phyloP scores from a whole-genome alignment of 108 stramenopile species.

The Skeletonema costatum region DNA sequence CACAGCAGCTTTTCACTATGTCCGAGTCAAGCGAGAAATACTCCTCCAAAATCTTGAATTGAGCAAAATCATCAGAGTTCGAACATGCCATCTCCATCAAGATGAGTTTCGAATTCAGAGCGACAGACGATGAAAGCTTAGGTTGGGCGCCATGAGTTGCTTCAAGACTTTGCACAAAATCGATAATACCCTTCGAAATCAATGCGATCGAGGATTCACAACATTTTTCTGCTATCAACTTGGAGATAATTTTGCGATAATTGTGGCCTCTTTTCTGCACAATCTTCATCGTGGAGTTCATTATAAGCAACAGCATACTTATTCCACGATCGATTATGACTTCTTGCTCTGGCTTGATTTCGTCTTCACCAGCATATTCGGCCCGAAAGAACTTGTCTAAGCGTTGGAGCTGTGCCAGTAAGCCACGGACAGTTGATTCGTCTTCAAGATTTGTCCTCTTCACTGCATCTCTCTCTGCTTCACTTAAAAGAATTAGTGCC shows the following conservation, averaged over 20 bases:
- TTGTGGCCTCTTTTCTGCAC: conserved; percentile 14
- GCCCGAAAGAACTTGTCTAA: conserved; percentile 29
- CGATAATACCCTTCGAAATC: conserved; percentile 35
- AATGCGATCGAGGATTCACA: conserved; percentile 36
- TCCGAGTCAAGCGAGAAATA: conserved; percentile 20
- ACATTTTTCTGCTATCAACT: conserved; percentile 15
- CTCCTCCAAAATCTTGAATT: conserved; percentile 32
- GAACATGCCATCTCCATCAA: conserved; percentile 37
- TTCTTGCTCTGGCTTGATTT: conserved; percentile 24
- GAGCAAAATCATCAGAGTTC: conserved; percentile 31
- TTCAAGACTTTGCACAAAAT: conserved; percentile 13
- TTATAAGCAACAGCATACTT: conserved; percentile 22
- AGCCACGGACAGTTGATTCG: conserved; percentile 57
- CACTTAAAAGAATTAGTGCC: conserved; percentile 39
- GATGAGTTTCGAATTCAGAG: conserved; percentile 32
- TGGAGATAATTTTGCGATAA: conserved; percentile 19
- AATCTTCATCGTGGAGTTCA: conserved; percentile 20
- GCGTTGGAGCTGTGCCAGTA: conserved; percentile 30
- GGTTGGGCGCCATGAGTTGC: conserved; percentile 17
- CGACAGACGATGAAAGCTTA: conserved; percentile 13
- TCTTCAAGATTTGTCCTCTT: conserved; percentile 42
- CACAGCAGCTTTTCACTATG: conserved; percentile 41
- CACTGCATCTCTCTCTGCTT: conserved; percentile 35
- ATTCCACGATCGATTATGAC: conserved; percentile 14
- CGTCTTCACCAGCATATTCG: conserved; percentile 11